Percentiles rank a stretch among this genome's conserved stretches.
Evolutionary conservation across 2,329 filamentous ascomycete species (phyloP).

Genomic region (Dothidotthia symphoricarpi): DNA sequence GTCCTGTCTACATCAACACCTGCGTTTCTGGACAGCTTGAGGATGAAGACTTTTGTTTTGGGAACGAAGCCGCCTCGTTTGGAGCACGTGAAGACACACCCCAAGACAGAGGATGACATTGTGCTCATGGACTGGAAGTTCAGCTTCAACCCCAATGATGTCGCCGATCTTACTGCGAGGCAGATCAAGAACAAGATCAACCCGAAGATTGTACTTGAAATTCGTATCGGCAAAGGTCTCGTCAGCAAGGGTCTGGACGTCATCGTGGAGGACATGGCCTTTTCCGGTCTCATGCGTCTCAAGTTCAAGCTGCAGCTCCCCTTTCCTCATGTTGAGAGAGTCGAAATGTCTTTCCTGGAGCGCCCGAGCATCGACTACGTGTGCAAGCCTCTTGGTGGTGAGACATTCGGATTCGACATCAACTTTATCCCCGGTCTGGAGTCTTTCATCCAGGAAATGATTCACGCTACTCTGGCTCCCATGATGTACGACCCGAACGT

Average conservation of each 20-base stretch:
- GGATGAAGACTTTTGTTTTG: constrained; percentile 88
- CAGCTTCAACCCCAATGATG: constrained; percentile 96
- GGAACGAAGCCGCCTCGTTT: constrained; percentile 93
- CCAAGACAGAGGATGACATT: constrained; percentile 89
- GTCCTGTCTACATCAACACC: constrained; percentile 91
- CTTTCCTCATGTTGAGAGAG: constrained; percentile 90
- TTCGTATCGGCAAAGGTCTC: constrained; percentile 91
- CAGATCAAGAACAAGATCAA: constrained; percentile 96
- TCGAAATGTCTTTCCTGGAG: constrained; percentile 93
- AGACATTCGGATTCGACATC: constrained; percentile 95
- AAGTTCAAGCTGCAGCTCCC: constrained; percentile 97
- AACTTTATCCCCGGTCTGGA: constrained; percentile 97
- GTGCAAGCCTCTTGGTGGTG: constrained; percentile 94
- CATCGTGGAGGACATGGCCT: constrained; percentile 97
- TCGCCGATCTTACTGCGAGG: constrained; percentile 80
- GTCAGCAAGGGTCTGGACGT: constrained; percentile 96
- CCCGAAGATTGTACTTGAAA: constrained; percentile 92
- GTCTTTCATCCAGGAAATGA: constrained; percentile 90
- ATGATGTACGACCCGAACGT: constrained; percentile 99
- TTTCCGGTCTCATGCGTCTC: constrained; percentile 90
- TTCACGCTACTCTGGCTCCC: constrained; percentile 86
- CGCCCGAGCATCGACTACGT: constrained; percentile 91
- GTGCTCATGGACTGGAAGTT: constrained; percentile 99
- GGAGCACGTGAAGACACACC: constrained; percentile 98
- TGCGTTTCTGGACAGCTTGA: constrained; percentile 87